Evolutionary conservation across 2,329 filamentous ascomycete genomes (phyloP).

Genomic region (Pseudocercospora crystallina): DNA sequence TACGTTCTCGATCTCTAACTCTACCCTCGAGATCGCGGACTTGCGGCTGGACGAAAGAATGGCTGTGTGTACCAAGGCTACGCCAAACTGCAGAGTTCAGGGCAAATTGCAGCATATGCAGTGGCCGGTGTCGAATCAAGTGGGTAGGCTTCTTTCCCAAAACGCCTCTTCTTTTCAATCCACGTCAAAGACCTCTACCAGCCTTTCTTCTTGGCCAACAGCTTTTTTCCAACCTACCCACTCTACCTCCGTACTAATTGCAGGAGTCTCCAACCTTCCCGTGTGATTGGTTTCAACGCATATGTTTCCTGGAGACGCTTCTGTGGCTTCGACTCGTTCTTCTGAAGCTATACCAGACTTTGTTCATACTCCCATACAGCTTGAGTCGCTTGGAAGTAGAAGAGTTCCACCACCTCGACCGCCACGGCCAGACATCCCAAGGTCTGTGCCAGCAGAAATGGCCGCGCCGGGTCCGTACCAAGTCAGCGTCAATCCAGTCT

Average conservation of each 20-base stretch:
- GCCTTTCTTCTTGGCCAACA: slow-evolving; percentile 10
- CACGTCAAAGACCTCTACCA: slow-evolving; percentile 11
- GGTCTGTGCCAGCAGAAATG: too few species aligned
- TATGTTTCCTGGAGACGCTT: too few species aligned
- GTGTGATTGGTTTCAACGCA: too few species aligned
- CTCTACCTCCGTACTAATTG: background rate
- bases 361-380: background rate
- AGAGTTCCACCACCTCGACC: too few species aligned
- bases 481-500: too few species aligned
- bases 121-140: slow-evolving; percentile 14
- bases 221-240: background rate
- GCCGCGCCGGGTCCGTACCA: too few species aligned
- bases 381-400: too few species aligned
- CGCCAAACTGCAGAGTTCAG: slow-evolving; percentile 14
- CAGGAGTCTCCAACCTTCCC: too few species aligned
- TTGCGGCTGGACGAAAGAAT: slow-evolving; percentile 20
- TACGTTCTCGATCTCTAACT: slow-evolving; percentile 20
- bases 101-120: slow-evolving; percentile 18
- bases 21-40: slow-evolving; percentile 17
- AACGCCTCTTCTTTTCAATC: slow-evolving; percentile 8
- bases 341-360: slow-evolving; percentile 7
- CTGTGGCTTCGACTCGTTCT: too few species aligned
- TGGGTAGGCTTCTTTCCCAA: slow-evolving; percentile 12
- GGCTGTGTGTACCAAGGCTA: slow-evolving; percentile 8
- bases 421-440: too few species aligned